phyloP scores from a whole-genome alignment of 164 flowering plant genomes.

The Tinospora cordifolia region DNA sequence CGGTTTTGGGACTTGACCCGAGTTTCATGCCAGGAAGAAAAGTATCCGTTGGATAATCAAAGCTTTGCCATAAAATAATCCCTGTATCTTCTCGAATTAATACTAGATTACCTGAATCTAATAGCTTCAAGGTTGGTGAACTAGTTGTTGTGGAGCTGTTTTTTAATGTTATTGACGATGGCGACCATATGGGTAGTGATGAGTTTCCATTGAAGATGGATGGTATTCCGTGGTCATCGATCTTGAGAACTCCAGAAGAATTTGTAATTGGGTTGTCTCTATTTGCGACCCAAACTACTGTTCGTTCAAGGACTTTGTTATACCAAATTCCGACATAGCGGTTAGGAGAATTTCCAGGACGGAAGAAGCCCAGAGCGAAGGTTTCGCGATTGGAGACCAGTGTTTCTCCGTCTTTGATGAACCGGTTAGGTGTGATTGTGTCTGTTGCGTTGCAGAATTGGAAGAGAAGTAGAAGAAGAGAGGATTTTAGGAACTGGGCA shows the following conservation, averaged over 20 bases:
- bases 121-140: conserved; percentile 22
- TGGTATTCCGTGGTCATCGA: conserved; percentile 18
- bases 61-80: background rate
- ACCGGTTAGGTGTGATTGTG: background rate
- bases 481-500: too few species aligned
- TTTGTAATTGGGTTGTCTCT: conserved; percentile 32
- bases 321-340: conserved; percentile 49
- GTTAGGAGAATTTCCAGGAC: conserved; percentile 18
- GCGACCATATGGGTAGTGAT: conserved; percentile 22
- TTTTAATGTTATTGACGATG: conserved; percentile 9
- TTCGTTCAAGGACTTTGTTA: conserved; percentile 17
- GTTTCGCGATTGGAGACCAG: conserved; percentile 23
- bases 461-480: too few species aligned
- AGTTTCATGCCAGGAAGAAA: conserved; percentile 15
- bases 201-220: conserved; percentile 14
- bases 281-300: conserved; percentile 54
- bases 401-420: conserved; percentile 18
- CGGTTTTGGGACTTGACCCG: conserved; percentile 32
- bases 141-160: conserved; percentile 7
- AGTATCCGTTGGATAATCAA: background rate
- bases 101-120: conserved; percentile 47
- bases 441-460: background rate
- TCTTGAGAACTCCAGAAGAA: conserved; percentile 30
- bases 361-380: conserved; percentile 46
- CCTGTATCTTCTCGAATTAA: conserved; percentile 2